Conservation (phyloP, 129 eudicot species). For the Chrysanthemum lavandulifolium region DNA sequence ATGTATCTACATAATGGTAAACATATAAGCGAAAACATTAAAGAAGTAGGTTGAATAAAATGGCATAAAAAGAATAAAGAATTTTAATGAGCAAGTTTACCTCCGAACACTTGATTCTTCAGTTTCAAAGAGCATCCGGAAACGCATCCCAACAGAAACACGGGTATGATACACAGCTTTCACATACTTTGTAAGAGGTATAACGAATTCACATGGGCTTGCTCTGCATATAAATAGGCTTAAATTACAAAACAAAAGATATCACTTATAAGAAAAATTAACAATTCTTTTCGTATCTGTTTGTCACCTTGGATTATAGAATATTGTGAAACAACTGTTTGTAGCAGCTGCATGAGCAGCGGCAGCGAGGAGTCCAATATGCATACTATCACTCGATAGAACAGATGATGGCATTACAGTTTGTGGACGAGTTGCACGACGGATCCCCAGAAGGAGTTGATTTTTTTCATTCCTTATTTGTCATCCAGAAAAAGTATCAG, state of each 20-base stretch:
- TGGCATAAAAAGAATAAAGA: not conserved
- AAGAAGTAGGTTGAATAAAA: not conserved
- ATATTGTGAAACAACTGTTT: constrained; percentile 91
- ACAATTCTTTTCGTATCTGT: not conserved
- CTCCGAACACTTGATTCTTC: constrained; percentile 99
- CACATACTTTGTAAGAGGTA: constrained; percentile 82
- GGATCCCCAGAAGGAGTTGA: constrained; percentile 93
- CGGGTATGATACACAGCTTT: constrained; percentile 98
- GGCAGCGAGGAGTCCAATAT: constrained; percentile 97
- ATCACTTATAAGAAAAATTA: constrained; percentile 6
- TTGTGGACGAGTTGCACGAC: constrained; percentile 96
- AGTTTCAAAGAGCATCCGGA: constrained; percentile 98
- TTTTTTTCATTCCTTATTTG: constrained; percentile 86
- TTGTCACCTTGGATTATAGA: constrained; percentile 84
- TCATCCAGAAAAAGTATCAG: not conserved
- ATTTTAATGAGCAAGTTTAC: constrained; percentile 32
- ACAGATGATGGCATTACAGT: constrained; percentile 99
- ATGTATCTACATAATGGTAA: constrained; percentile 60
- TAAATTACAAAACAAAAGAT: constrained; percentile 16
- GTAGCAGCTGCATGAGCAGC: constrained; percentile 99
- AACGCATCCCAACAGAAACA: constrained; percentile 99
- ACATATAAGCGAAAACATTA: not conserved
- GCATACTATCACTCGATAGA: constrained; percentile 98
- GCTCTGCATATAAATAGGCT: constrained; percentile 55
- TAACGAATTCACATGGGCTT: constrained; percentile 96